Conservation (phyloP, 2,329 filamentous ascomycete genomes). For the Cordyceps javanica region DNA sequence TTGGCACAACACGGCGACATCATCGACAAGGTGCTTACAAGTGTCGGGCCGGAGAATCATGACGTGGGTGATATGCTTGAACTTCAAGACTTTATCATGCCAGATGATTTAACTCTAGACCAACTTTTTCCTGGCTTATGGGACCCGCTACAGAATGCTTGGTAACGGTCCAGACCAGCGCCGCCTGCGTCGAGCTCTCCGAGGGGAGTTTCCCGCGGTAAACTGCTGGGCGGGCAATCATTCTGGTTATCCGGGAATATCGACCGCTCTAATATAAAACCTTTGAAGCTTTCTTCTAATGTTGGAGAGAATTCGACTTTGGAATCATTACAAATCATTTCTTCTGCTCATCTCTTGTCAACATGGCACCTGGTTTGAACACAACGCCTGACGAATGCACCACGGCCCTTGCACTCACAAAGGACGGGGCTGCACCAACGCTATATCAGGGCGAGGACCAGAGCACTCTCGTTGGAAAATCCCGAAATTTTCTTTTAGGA, state of each 20-base stretch:
- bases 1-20: slow-evolving; percentile 41
- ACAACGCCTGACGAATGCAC: neutral
- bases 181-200: neutral
- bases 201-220: slow-evolving; percentile 13
- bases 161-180: slow-evolving; percentile 17
- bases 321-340: neutral
- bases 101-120: slow-evolving; percentile 28
- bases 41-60: slow-evolving; percentile 20
- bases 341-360: neutral
- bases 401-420: neutral
- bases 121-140: slow-evolving; percentile 30
- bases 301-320: neutral
- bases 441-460: slow-evolving; percentile 20
- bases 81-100: slow-evolving; percentile 24
- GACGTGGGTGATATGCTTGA: slow-evolving; percentile 15
- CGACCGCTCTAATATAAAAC: neutral
- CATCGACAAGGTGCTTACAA: slow-evolving; percentile 36
- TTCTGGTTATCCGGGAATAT: neutral
- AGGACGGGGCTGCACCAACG: slow-evolving; percentile 13
- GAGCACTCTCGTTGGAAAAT: slow-evolving; percentile 18
- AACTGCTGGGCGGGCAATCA: neutral
- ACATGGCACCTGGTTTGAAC: slow-evolving; percentile 19
- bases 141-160: slow-evolving; percentile 30
- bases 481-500: slow-evolving; percentile 21
- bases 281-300: neutral